phyloP scores from a whole-genome alignment of 2,329 filamentous ascomycete genomes.

The Ramichloridium luteum region DNA sequence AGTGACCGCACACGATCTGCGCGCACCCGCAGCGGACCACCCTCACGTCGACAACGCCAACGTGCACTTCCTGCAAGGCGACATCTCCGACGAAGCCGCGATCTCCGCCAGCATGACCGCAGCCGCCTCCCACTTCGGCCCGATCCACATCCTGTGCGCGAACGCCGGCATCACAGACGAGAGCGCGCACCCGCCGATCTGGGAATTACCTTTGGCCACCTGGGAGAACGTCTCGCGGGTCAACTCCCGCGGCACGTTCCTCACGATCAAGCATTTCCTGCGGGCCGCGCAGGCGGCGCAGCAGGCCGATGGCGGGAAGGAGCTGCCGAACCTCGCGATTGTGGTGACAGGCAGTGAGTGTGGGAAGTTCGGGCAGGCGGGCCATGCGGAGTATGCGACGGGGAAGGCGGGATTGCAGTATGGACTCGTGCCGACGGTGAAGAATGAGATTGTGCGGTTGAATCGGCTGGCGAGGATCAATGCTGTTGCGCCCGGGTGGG shows the following conservation, averaged over 20 bases:
- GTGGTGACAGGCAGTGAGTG: constrained; percentile 43
- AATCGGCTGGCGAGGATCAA: constrained; percentile 42
- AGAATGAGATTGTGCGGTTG: constrained; percentile 43
- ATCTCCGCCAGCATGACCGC: constrained; percentile 29
- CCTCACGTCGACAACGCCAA: constrained; percentile 23
- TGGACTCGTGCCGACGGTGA: constrained; percentile 40
- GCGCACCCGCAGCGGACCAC: constrained; percentile 23
- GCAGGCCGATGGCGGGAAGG: constrained; percentile 17
- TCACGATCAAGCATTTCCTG: constrained; percentile 46
- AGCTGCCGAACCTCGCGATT: constrained; percentile 40
- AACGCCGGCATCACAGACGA: constrained; percentile 44
- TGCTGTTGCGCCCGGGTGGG: constrained; percentile 39
- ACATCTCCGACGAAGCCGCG: constrained; percentile 37
- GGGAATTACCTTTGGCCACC: constrained; percentile 39
- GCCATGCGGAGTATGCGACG: constrained; percentile 39
- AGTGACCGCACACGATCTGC: constrained; percentile 41
- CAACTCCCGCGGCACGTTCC: constrained; percentile 42
- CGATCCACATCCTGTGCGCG: constrained; percentile 41
- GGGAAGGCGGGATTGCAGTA: constrained; percentile 43
- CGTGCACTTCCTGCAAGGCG: constrained; percentile 34
- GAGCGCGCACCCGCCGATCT: constrained; percentile 37
- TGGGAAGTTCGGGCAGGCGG: constrained; percentile 39
- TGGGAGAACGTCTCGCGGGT: constrained; percentile 41
- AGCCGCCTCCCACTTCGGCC: constrained; percentile 35
- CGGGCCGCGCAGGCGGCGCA: constrained; percentile 31